Percentiles rank a stretch among this genome's conserved stretches.
Conservation (phyloP, 306 rosid genomes). For the Vicia sativa region DNA sequence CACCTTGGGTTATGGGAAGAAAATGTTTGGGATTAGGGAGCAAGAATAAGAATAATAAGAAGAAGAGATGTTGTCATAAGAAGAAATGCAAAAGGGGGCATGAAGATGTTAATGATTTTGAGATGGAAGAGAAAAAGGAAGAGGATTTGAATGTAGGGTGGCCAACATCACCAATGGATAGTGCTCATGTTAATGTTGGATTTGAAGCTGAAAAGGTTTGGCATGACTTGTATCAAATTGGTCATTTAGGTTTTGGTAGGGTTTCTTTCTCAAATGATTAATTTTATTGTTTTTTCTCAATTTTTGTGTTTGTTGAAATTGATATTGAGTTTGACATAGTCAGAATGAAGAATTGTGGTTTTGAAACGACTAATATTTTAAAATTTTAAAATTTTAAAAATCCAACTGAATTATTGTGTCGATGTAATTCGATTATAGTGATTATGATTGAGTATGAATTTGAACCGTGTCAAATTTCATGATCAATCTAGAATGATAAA, state of each 20-base stretch:
- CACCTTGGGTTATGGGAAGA: constrained; percentile 62
- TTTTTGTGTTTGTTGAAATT: not conserved
- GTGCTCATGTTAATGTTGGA: constrained; percentile 41
- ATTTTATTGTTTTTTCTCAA: not conserved
- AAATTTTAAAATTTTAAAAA: no score
- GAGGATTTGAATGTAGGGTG: constrained; percentile 2
- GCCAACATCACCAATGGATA: constrained; percentile 27
- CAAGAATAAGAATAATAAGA: constrained; percentile 39
- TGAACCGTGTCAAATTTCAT: no score
- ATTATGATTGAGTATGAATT: no score
- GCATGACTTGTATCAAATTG: constrained; percentile 70
- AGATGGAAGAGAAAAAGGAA: constrained; percentile 28
- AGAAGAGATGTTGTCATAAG: constrained; percentile 1
- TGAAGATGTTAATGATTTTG: constrained; percentile 31
- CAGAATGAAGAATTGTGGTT: not conserved
- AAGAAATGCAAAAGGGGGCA: not conserved
- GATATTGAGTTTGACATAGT: not conserved
- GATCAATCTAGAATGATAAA: no score
- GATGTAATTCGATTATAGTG: no score
- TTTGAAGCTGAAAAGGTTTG: constrained; percentile 76
- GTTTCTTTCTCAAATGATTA: constrained; percentile 48
- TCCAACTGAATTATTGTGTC: no score
- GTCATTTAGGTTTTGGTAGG: constrained; percentile 89
- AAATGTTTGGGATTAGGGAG: constrained; percentile 52
- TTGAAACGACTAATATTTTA: not conserved